Evolutionary conservation across 2,329 filamentous ascomycete genomes (phyloP), one percentile per base, ranked within the genome.

Genomic region (Ambrosiella cleistominuta): DNA sequence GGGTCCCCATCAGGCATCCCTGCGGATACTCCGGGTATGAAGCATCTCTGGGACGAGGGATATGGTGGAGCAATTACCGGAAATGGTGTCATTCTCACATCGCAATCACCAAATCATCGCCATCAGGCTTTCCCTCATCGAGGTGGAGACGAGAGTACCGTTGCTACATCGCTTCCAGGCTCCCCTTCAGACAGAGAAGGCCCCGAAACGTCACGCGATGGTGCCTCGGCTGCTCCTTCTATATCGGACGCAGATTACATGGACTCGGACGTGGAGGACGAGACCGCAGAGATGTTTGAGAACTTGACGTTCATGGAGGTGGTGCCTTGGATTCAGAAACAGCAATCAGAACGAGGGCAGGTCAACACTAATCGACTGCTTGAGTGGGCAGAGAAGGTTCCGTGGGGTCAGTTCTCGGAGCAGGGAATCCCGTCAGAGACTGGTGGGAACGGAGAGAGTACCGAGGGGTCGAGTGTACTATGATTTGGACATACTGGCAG

Each of bases 51-150:
- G 60, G 60, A 61, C n/a, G 45, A 27, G 13, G 57, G 51, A 11
- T 61, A 71, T 53, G 64, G 64, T 0, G 64, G 63, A 42, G 68
- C 67, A 59, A 68, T 75, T 9, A 72, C 72, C 60, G 73, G 74
- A 61, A 72, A 75, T 50, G 72, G 73, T 42, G 66, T 66, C 37
- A 70, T 74, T 8, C 64, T 69, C 37, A 57, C 59, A 3, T 55
- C 44, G 6, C 59, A 55, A 36, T 61, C 56, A 11, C 59, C 56
- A 7, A 49, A 36, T n/a, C 45, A 57, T 8, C 56, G 27, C 2
- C 56, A 61, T 19, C 52, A 19, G 37, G 47, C 37, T 5, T 58
- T 40, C n/a, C 52, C 19, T 4, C 36, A 36, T 27, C 15, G 37
- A 1, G 52, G 44, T 15, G 47, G 35, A 2, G 59, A 54, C 7